Base-by-base conservation (phyloP, 163 green algal species). In the Chlamydomonas reinhardtii region DNA sequence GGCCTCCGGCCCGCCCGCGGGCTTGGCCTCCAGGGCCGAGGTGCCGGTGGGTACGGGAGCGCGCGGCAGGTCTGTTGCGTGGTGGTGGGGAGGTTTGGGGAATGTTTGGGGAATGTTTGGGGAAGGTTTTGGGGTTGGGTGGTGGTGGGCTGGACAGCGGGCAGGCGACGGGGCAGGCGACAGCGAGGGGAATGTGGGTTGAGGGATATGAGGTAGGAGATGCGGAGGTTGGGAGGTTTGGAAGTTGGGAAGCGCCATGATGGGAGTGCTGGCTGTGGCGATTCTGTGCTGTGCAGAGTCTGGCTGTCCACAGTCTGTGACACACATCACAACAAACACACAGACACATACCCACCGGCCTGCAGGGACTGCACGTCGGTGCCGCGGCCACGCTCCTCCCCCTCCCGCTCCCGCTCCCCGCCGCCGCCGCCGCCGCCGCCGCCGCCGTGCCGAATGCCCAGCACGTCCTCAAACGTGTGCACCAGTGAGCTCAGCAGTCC, bases 21-120 rank as follows among this genome's bases (percentile, higher is more conserved):
- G 79, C 69, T 56, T 56, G 16, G 79, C 68, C 79, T 86, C 79
- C 79, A 86, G 79, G 34, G 79, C 32, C 2, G 79, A 86, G 52
- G 79, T 78, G 69, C 79, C 79, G 22, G 52, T 22, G 25, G 79
- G 79, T 9, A 78, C 79, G 24, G 79, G 79, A n/a, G 32, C 43
- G 62, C 76, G 76, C 12, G 32, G 32, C 64, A 75, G 39, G 56
- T 43, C 68, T 25, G 64, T 17, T 27, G 20, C 9, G 66, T 9
- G 32, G 31, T 11, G 16, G 32, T 15, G 20, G 3, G 24, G 72
- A 8, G 27, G 43, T 25, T 27, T 35, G 17, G 27, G 54, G 20
- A n/a, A n/a, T 24, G 37, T 11, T 2, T 48, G 32, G 68, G 12
- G 32, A 15, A 48, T 48, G 39, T 48, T 48, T 5, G 2, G 32